A percentile compares a stretch with the other conserved stretches of the same genome.
phyloP scores from a whole-genome alignment of 169 alveolate species.

The Plasmodium relictum region DNA sequence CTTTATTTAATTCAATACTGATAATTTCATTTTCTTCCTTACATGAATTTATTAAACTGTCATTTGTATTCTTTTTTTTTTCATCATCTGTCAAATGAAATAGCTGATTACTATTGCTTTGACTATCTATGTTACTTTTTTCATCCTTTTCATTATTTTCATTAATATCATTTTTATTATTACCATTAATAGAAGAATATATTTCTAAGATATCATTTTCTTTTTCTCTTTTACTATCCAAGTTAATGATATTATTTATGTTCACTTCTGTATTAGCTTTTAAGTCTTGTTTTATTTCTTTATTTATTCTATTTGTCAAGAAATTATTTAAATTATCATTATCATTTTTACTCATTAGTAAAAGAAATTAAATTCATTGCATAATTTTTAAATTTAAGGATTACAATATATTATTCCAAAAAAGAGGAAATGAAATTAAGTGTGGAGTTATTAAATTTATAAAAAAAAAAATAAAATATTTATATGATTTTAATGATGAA shows the following conservation, averaged over 20 bases:
- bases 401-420: no score
- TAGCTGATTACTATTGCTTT: neutral
- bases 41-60: neutral
- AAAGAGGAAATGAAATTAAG: no score
- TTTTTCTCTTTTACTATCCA: neutral
- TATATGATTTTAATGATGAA: neutral
- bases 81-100: neutral
- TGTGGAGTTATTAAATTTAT: no score
- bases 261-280: neutral
- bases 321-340: neutral
- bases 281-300: neutral
- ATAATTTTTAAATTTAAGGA: no score
- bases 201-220: neutral
- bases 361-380: neutral
- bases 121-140: neutral
- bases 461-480: neutral
- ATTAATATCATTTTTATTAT: neutral
- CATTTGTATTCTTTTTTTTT: neutral
- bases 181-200: neutral
- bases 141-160: neutral
- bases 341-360: conserved; percentile 43
- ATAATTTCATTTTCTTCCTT: no score
- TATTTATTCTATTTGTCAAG: neutral
- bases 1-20: neutral
- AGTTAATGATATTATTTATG: neutral